Evolutionary conservation across 2,329 filamentous ascomycete species (phyloP).

Genomic region (Aspergillus sojae): DNA sequence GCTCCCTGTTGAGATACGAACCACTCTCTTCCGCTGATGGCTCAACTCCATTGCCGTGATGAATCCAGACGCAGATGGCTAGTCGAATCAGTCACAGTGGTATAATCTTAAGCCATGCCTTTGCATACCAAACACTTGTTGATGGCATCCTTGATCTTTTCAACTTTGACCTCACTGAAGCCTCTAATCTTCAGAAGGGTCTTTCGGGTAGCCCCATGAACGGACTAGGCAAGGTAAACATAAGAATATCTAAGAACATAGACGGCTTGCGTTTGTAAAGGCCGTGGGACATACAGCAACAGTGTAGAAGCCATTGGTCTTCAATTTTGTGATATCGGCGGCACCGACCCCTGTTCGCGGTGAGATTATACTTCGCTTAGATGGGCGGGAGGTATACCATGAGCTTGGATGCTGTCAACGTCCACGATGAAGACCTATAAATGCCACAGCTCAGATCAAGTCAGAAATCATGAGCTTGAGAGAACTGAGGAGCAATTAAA

Average conservation of each 20-base stretch:
- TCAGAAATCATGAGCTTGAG: background rate
- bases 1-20: conserved; percentile 70
- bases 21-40: conserved; percentile 64
- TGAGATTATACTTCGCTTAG: background rate
- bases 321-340: conserved; percentile 67
- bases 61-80: conserved; percentile 64
- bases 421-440: conserved; percentile 63
- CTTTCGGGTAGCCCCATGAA: conserved; percentile 62
- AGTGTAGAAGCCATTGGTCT: conserved; percentile 64
- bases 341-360: conserved; percentile 58
- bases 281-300: conserved; percentile 54
- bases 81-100: conserved; percentile 8
- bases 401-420: conserved; percentile 67
- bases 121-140: conserved; percentile 59
- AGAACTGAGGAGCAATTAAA: background rate
- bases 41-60: conserved; percentile 68
- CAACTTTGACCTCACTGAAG: conserved; percentile 70
- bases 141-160: conserved; percentile 70
- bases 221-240: conserved; percentile 48
- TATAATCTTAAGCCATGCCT: background rate
- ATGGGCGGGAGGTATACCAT: conserved; percentile 51
- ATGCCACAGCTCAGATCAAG: background rate
- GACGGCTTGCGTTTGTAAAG: background rate
- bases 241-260: background rate
- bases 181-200: conserved; percentile 68